Evolutionary conservation across 2,329 filamentous ascomycete species (phyloP).

Genomic region (Ilyonectria sp.): DNA sequence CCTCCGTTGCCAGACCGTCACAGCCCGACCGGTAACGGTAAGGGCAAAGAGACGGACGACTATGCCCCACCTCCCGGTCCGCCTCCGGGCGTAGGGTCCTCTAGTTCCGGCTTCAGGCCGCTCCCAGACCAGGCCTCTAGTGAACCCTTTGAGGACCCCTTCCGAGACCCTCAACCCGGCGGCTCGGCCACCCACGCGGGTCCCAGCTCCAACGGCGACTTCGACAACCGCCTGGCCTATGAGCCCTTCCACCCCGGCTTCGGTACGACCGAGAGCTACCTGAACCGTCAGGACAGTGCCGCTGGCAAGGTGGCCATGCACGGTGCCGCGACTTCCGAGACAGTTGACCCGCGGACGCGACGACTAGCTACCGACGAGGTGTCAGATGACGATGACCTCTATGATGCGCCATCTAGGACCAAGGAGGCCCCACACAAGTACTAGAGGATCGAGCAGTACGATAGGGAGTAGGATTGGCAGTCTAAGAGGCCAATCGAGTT

Average conservation of each 20-base stretch:
- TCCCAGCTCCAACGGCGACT: constrained; percentile 34
- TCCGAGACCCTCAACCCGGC: constrained; percentile 49
- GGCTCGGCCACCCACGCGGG: constrained; percentile 34
- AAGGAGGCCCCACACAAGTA: constrained; percentile 57
- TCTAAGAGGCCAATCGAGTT: neutral
- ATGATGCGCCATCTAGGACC: constrained; percentile 56
- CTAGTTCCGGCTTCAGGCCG: constrained; percentile 43
- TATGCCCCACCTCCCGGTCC: constrained; percentile 47
- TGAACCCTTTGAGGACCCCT: constrained; percentile 53
- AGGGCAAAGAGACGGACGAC: constrained; percentile 54
- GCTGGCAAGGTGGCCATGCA: constrained; percentile 60
- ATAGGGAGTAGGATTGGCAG: neutral
- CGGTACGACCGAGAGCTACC: constrained; percentile 42
- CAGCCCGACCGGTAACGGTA: constrained; percentile 43
- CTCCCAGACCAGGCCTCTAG: constrained; percentile 29
- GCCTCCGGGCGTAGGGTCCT: constrained; percentile 40
- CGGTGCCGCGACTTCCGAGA: constrained; percentile 50
- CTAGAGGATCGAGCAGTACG: constrained; percentile 31
- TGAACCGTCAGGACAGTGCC: constrained; percentile 58
- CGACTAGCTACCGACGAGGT: constrained; percentile 44
- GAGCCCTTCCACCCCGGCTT: constrained; percentile 60
- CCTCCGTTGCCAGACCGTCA: constrained; percentile 30
- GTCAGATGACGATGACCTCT: constrained; percentile 57
- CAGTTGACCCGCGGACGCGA: constrained; percentile 35
- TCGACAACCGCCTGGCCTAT: constrained; percentile 46